A percentile compares a stretch with the other conserved stretches of the same genome.
Evolutionary conservation across 768 basidiomycete genomes (phyloP).

Genomic region (Tricholoma terreum): DNA sequence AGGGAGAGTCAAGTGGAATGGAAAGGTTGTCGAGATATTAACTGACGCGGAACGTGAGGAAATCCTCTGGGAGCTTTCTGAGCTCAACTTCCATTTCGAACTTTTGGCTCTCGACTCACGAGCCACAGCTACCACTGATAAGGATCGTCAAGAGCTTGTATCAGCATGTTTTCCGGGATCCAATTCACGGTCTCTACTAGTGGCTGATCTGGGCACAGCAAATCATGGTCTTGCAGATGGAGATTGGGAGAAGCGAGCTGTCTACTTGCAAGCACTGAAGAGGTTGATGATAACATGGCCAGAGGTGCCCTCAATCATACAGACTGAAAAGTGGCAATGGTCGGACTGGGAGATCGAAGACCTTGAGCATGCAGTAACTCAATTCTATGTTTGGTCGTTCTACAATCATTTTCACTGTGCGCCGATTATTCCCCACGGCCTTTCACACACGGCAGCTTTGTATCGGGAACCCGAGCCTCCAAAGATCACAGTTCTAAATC

Average conservation of each 20-base stretch:
- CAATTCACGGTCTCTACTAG: too few relatives aligned
- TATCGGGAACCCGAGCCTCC: not conserved
- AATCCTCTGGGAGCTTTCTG: too few relatives aligned
- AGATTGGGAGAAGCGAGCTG: not conserved
- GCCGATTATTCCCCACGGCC: constrained; percentile 4
- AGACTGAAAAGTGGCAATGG: not conserved
- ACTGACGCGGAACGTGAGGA: too few relatives aligned
- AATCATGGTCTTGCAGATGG: constrained; percentile 5
- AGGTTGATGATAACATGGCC: constrained; percentile 3
- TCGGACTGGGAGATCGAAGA: not conserved
- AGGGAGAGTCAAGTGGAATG: not conserved
- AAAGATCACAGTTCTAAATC: not conserved
- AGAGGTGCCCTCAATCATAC: not conserved
- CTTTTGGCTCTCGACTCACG: too few relatives aligned
- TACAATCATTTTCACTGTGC: constrained; percentile 10
- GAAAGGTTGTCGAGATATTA: not conserved
- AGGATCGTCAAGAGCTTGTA: too few relatives aligned
- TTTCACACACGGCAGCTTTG: constrained; percentile 4
- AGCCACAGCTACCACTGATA: too few relatives aligned
- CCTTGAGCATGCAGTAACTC: not conserved
- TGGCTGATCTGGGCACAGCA: too few relatives aligned
- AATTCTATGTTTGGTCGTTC: constrained; percentile 7
- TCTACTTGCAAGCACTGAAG: constrained; percentile 2
- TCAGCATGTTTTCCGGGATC: too few relatives aligned
- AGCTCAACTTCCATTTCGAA: too few relatives aligned